Conservation (phyloP, 1,284 basidiomycete species). For the Earliella scabrosa region DNA sequence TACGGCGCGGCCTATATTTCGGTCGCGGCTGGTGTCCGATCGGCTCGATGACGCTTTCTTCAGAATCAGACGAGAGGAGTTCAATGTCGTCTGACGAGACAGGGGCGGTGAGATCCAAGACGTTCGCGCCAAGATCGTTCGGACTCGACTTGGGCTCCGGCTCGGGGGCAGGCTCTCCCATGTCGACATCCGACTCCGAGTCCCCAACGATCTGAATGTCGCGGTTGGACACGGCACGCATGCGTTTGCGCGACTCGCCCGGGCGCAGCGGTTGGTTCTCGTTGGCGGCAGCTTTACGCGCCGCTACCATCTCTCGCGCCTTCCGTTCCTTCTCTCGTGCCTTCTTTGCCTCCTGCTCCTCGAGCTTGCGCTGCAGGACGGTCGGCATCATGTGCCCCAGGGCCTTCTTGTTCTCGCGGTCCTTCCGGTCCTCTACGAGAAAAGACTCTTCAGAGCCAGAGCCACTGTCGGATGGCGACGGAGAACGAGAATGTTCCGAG, state of each 20-base stretch:
- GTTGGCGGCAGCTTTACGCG: background rate
- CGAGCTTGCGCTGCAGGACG: slow-evolving; percentile 15
- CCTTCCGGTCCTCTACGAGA: slow-evolving; percentile 3
- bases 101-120: no score
- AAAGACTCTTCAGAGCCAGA: no score
- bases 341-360: slow-evolving; percentile 4
- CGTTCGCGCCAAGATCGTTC: no score
- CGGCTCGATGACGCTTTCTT: slow-evolving; percentile 17
- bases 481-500: background rate
- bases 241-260: slow-evolving; percentile 27
- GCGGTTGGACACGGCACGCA: slow-evolving; percentile 11
- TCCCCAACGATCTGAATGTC: slow-evolving; percentile 30
- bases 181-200: slow-evolving; percentile 32
- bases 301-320: background rate
- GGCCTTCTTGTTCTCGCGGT: slow-evolving; percentile 15
- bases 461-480: background rate
- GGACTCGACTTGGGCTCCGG: background rate
- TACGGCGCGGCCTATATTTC: background rate
- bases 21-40: slow-evolving; percentile 19
- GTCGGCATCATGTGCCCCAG: slow-evolving; percentile 27
- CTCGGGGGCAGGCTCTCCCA: background rate
- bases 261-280: slow-evolving; percentile 26
- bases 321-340: background rate
- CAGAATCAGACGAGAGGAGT: background rate
- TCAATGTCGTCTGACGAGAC: background rate